Evolutionary conservation across 208 protist species (phyloP).

Genomic region (Leishmania tropica): DNA sequence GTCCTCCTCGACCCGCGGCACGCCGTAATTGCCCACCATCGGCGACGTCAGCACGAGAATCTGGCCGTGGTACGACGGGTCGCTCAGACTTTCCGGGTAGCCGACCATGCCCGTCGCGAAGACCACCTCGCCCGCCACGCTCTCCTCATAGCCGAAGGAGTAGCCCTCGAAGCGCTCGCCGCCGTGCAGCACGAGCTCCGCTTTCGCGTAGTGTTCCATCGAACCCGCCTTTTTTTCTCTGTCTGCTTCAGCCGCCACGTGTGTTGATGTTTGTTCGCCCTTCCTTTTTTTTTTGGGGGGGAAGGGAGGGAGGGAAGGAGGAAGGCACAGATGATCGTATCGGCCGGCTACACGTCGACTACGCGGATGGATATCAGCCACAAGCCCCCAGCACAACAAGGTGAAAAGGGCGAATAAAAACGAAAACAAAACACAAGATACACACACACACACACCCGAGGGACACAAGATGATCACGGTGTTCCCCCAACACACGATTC

Average conservation of each 20-base stretch:
- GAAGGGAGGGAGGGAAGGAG: not conserved
- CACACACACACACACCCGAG: not conserved
- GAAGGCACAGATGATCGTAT: not conserved
- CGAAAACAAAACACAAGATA: not conserved
- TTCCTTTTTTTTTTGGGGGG: not conserved
- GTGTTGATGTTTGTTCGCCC: not conserved
- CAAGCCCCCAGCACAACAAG: not conserved
- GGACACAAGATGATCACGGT: too few species aligned
- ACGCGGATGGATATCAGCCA: not conserved
- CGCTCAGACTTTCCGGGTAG: constrained; percentile 95
- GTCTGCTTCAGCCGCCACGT: not conserved
- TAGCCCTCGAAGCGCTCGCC: constrained; percentile 93
- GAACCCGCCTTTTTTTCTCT: not conserved
- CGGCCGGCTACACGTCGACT: not conserved
- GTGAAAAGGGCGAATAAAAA: not conserved
- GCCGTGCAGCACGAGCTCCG: constrained; percentile 93
- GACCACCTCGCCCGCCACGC: constrained; percentile 90
- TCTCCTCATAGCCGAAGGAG: constrained; percentile 96
- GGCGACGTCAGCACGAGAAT: constrained; percentile 98
- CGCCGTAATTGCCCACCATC: constrained; percentile 98
- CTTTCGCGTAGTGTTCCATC: constrained; percentile 50
- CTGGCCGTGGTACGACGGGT: constrained; percentile 98
- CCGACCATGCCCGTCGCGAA: constrained; percentile 96
- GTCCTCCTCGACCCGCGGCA: constrained; percentile 90
- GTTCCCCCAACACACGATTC: too few species aligned